Conservation (phyloP, 306 rosid genomes). For the Prunus davidiana region DNA sequence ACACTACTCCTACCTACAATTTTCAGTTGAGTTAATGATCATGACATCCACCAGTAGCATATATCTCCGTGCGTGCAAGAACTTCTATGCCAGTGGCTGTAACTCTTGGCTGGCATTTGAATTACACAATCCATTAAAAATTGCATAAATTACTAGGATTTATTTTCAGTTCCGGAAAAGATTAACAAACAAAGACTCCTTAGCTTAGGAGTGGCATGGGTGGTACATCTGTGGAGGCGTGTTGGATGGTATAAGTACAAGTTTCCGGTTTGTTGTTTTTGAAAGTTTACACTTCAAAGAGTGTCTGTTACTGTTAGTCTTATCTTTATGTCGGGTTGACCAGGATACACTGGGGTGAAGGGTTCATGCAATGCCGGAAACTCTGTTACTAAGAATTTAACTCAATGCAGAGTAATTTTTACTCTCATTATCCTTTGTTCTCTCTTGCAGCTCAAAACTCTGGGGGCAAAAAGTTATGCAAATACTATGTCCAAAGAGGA, state of each 20-base stretch:
- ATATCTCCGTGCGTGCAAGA: too few relatives aligned
- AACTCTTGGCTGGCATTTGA: not conserved
- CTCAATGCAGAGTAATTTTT: not conserved
- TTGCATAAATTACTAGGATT: not conserved
- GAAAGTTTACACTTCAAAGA: not conserved
- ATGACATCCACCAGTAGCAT: too few relatives aligned
- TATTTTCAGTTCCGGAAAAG: not conserved
- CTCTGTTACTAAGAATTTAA: not conserved
- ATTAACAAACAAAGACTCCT: not conserved
- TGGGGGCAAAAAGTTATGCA: conserved; percentile 39
- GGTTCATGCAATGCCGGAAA: not conserved
- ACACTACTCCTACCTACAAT: too few relatives aligned
- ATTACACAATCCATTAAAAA: too few relatives aligned
- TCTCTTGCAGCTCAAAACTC: conserved; percentile 19
- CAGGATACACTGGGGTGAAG: not conserved
- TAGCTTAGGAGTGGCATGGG: not conserved
- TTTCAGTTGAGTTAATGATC: too few relatives aligned
- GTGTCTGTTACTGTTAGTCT: not conserved
- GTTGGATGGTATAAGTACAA: not conserved
- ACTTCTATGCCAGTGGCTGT: not conserved
- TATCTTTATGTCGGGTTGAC: not conserved
- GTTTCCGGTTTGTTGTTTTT: not conserved
- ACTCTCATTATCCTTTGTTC: not conserved
- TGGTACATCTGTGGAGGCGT: not conserved
- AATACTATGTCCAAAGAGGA: conserved; percentile 39